Conservation (phyloP, 139 green algal genomes). For the Raphidocelis subcapitata region DNA sequence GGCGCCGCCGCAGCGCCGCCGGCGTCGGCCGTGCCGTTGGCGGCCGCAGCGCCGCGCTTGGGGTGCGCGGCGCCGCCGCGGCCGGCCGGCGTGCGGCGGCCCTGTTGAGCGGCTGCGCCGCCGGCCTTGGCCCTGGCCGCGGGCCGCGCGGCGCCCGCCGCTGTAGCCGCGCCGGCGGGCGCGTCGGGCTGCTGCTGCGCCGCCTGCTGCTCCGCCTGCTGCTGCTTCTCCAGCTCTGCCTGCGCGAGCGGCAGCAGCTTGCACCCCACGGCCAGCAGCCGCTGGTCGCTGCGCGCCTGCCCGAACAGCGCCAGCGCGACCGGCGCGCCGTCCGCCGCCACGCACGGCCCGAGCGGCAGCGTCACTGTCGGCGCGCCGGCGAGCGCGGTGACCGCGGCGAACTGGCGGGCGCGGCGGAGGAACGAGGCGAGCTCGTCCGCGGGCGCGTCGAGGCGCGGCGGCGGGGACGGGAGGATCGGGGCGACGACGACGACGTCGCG, state of each 20-base stretch:
- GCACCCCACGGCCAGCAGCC: conserved; percentile 49
- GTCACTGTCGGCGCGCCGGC: conserved; percentile 40
- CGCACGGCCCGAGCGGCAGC: conserved; percentile 32
- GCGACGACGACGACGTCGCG: conserved; percentile 55
- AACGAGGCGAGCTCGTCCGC: neutral
- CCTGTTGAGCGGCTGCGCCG: no score
- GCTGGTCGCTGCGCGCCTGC: conserved; percentile 37
- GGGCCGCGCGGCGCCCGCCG: no score
- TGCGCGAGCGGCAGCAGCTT: conserved; percentile 32
- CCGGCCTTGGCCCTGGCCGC: no score
- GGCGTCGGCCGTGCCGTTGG: no score
- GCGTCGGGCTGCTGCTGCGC: neutral
- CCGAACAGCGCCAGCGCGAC: conserved; percentile 43
- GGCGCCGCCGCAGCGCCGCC: no score
- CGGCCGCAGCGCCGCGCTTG: no score
- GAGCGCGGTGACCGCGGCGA: conserved; percentile 36
- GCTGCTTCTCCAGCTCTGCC: neutral
- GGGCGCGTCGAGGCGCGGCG: neutral
- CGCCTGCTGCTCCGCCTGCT: neutral
- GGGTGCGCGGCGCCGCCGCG: no score
- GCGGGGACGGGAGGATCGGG: conserved; percentile 37
- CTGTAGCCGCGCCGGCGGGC: no score
- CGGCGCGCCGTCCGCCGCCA: conserved; percentile 37
- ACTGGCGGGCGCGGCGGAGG: conserved; percentile 21
- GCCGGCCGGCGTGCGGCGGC: no score